A percentile compares a stretch with the other conserved stretches of the same genome.
Evolutionary conservation across 257 asterid genomes (phyloP).

Genomic region (Rauvolfia tetraphylla): DNA sequence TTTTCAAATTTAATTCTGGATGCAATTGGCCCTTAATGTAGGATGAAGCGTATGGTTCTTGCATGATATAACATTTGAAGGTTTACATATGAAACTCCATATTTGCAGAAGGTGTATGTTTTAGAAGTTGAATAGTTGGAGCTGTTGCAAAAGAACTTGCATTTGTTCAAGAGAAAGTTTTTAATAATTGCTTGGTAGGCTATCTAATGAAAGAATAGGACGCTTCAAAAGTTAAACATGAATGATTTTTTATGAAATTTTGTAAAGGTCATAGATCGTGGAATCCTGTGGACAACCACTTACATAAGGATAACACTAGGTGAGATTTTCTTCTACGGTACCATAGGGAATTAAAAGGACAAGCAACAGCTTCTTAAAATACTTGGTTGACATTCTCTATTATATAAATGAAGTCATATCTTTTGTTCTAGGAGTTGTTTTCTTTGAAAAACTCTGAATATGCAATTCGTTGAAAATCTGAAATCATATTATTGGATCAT

Average conservation of each 20-base stretch:
- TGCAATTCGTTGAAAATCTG: background rate
- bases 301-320: background rate
- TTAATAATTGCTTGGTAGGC: background rate
- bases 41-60: background rate
- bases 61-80: background rate
- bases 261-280: background rate
- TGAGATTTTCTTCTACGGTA: background rate
- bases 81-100: background rate
- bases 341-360: background rate
- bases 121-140: background rate
- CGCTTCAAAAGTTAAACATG: background rate
- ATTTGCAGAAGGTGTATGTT: background rate
- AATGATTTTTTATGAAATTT: background rate
- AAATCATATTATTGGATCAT: background rate
- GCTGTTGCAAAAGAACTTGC: background rate
- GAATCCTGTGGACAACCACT: background rate
- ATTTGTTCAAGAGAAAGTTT: background rate
- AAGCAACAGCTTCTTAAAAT: background rate
- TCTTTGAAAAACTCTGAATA: background rate
- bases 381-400: background rate
- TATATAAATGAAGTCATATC: background rate
- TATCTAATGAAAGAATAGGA: background rate
- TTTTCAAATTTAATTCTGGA: background rate
- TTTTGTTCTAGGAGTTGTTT: background rate
- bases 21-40: background rate